Evolutionary conservation across 192 early-diverging fungal genomes (phyloP), one percentile per base, ranked within the genome.

Genomic region (Geranomyces variabilis): DNA sequence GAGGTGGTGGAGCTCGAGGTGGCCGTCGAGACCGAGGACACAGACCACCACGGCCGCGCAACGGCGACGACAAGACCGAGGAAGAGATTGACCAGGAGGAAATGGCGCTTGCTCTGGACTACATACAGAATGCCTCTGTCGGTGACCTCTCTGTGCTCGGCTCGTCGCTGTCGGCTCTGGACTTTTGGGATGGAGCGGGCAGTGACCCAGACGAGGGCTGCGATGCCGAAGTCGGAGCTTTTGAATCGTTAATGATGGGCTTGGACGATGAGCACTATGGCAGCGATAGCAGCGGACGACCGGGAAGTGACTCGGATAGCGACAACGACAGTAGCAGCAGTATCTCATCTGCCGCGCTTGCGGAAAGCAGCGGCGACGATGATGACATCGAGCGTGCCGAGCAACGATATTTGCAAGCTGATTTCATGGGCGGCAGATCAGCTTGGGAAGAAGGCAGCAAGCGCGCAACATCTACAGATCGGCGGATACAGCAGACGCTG

Each of bases 121-220:
- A 69, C 46, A 67, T 74, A 21, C 57, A 69, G 63, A 77, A 79
- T 28, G 60, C 68, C 21, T 71, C 66, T 13, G 68, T 70, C n/a
- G 67, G 47, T 0, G 66, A 70, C 47, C 53, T 75, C 6, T 30
- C 60, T n/a, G 34, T 22, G 21, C 14, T 58, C 14, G 63, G 31
- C 71, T 41, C 71, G 26, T 51, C 74, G 6, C 47, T 67, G 55
- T 31, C 67, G 21, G 51, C 28, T 15, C 34, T 19, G 34, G 63
- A 64, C 41, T n/a, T 45, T 5, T 64, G 44, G 34, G 12, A 43
- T 6, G 63, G 41, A 21, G 58, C 21, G 5, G 58, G 29, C 58
- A 60, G 58, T 17, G 51, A 53, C 15, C 36, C 36, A 3, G 70
- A 76, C 31, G 62, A 47, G 36, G 45, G 72, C 10, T 41, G 10